Conservation (phyloP, 768 basidiomycete genomes). For the Hebeloma cylindrosporum region DNA sequence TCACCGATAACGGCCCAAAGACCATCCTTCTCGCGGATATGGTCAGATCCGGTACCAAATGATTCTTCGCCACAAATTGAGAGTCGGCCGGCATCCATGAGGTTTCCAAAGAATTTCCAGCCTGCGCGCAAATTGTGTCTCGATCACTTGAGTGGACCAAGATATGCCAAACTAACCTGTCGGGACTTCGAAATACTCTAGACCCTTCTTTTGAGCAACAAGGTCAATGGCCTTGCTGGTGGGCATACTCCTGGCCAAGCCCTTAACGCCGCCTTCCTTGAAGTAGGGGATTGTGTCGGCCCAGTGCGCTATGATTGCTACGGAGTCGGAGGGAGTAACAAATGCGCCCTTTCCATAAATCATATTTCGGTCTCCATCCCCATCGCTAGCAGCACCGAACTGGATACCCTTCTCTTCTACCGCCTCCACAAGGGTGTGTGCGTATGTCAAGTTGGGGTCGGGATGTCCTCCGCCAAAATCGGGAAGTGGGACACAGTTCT, state of each 20-base stretch:
- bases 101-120: constrained; percentile 99
- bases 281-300: constrained; percentile 91
- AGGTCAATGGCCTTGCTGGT: constrained; percentile 96
- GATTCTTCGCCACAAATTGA: constrained; percentile 99
- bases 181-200: constrained; percentile 95
- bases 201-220: constrained; percentile 89
- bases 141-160: constrained; percentile 55
- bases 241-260: constrained; percentile 96
- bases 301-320: constrained; percentile 99
- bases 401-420: constrained; percentile 85
- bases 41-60: constrained; percentile 99
- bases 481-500: constrained; percentile 89
- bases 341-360: constrained; percentile 98
- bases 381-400: constrained; percentile 96
- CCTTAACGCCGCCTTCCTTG: constrained; percentile 89
- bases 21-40: constrained; percentile 99
- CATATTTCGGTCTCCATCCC: constrained; percentile 99
- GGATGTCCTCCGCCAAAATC: constrained; percentile 99
- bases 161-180: constrained; percentile 58
- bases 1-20: constrained; percentile 94
- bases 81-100: constrained; percentile 97
- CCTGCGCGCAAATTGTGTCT: constrained; percentile 43
- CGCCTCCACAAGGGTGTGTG: constrained; percentile 87
- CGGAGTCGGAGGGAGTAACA: constrained; percentile 96
- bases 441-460: constrained; percentile 98